These are phyloP conservation scores for Salix dunnii DNA, from an alignment of 345 rosid genomes.

Conservation along the genomic window DNA sequence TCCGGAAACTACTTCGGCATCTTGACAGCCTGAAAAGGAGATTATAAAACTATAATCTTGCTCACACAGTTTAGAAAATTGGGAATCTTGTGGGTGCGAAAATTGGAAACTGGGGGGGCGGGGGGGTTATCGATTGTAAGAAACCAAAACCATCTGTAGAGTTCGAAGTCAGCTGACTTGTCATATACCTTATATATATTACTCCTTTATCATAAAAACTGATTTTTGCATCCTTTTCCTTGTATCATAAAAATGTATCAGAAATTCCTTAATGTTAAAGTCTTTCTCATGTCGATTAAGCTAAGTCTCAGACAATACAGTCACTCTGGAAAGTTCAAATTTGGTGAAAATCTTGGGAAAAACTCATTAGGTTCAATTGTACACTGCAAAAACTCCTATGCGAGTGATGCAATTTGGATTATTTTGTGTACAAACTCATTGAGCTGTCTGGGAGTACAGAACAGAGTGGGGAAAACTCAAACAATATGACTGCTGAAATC, in stretches of 20 bases:
- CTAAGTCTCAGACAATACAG: neutral
- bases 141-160: neutral
- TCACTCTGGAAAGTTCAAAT: neutral
- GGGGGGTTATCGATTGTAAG: neutral
- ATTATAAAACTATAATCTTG: slow-evolving; percentile 18
- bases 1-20: slow-evolving; percentile 29
- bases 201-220: no score
- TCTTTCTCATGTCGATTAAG: neutral
- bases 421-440: neutral
- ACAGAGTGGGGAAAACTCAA: neutral
- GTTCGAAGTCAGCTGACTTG: neutral
- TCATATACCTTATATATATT: neutral
- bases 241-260: neutral
- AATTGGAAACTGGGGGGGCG: neutral
- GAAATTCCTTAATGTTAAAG: neutral
- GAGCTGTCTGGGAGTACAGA: neutral
- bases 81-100: neutral
- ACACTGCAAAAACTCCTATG: neutral
- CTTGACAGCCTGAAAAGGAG: slow-evolving; percentile 36
- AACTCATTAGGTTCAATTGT: neutral
- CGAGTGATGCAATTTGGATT: neutral
- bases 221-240: neutral
- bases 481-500: neutral
- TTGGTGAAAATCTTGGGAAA: neutral
- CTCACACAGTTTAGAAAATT: slow-evolving; percentile 12